phyloP scores from a whole-genome alignment of 148 eudicot species.

The Linanthus parryae region DNA sequence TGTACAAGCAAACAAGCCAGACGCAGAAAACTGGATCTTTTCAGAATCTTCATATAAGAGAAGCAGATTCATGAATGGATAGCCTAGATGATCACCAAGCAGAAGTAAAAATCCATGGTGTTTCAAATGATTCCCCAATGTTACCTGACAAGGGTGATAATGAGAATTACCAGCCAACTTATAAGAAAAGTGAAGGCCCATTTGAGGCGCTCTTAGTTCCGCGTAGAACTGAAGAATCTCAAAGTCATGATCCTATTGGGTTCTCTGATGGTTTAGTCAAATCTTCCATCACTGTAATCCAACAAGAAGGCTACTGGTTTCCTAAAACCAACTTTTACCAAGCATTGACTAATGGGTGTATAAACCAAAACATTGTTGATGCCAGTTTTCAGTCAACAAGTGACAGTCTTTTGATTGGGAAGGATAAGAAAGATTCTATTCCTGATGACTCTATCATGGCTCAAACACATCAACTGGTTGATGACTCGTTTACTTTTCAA shows the following conservation, averaged over 20 bases:
- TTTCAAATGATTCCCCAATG: conserved; percentile 46
- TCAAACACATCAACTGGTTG: conserved; percentile 30
- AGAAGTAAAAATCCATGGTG: conserved; percentile 21
- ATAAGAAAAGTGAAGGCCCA: conserved; percentile 23
- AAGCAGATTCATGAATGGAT: conserved; percentile 30
- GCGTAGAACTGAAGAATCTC: conserved; percentile 31
- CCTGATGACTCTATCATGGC: conserved; percentile 71
- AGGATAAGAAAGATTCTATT: conserved; percentile 30
- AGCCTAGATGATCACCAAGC: conserved; percentile 18
- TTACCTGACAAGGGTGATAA: conserved; percentile 24
- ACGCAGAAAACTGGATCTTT: conserved; percentile 41
- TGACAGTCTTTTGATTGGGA: conserved; percentile 17
- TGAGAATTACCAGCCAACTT: conserved; percentile 24
- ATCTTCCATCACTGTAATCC: conserved; percentile 30
- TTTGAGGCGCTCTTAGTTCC: conserved; percentile 49
- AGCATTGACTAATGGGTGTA: conserved; percentile 18
- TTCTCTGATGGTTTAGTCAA: conserved; percentile 28
- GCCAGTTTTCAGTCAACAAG: too few species aligned
- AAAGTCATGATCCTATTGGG: conserved; percentile 16
- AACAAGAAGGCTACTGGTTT: conserved; percentile 54
- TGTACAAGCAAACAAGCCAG: conserved; percentile 16
- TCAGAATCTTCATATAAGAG: conserved; percentile 63
- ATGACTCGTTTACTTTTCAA: conserved; percentile 22
- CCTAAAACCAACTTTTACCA: conserved; percentile 26
- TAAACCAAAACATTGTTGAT: conserved; percentile 25